Evolutionary conservation across 768 basidiomycete species (phyloP).

Genomic region (Hypholoma sublateritium): DNA sequence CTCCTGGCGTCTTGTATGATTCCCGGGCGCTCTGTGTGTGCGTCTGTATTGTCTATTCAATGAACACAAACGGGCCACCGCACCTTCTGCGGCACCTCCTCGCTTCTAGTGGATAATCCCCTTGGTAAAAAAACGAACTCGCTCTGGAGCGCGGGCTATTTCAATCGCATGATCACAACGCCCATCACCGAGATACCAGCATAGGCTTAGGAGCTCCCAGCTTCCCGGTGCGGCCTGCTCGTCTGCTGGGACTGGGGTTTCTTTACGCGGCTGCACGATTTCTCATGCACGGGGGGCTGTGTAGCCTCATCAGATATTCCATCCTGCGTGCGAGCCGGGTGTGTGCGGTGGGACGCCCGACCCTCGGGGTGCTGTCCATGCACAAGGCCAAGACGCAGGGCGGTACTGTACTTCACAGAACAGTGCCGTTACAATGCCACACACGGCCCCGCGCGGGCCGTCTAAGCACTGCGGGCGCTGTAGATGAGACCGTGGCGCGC

Average conservation of each 20-base stretch:
- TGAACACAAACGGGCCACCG: not conserved
- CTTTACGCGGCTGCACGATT: not conserved
- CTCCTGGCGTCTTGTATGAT: constrained; percentile 9
- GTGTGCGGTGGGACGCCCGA: not conserved
- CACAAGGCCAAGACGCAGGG: not conserved
- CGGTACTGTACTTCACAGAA: too few species aligned
- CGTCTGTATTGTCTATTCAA: not conserved
- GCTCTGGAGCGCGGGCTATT: too few species aligned
- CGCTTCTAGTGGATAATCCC: not conserved
- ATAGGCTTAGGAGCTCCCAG: too few species aligned
- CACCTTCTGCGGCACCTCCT: not conserved
- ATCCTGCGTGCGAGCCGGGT: constrained; percentile 14
- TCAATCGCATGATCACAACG: too few species aligned
- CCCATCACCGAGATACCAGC: too few species aligned
- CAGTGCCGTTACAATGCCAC: too few species aligned
- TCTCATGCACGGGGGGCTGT: constrained; percentile 7
- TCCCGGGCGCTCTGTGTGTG: constrained; percentile 4
- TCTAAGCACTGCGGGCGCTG: too few species aligned
- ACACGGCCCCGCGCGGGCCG: too few species aligned
- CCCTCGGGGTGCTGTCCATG: not conserved
- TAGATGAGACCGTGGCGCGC: too few species aligned
- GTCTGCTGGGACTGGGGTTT: too few species aligned
- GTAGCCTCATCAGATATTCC: constrained; percentile 9
- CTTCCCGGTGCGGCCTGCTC: too few species aligned
- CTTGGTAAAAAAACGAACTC: too few species aligned